Base-by-base conservation (phyloP, 768 basidiomycete genomes). In the Termitomyces sp. region DNA sequence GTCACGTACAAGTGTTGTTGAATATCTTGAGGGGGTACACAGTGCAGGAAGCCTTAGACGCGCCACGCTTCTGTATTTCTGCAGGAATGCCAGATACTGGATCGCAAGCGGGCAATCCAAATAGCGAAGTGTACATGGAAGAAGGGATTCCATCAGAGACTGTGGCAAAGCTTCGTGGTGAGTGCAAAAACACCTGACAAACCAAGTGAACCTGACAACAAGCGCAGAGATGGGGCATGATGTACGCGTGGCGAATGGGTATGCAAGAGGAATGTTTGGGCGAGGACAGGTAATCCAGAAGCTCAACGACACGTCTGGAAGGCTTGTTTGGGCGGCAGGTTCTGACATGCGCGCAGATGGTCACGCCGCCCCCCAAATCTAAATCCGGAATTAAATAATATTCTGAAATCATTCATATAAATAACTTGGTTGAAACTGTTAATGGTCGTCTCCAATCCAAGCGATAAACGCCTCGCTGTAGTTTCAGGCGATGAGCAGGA, bases 61-160 rank as follows among this genome's bases (percentile, higher is more conserved):
- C 94, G 0, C 96, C 95, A 9, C 85, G 96, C 15, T 97, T 98
- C 75, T 98, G 95, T 68, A 98, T 98, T 57, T 94, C 93, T 15
- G 83, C 92, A 18, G 90, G 89, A 26, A 80, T 79, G 56, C 88
- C 91, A 0, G 85, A 88, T 60, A 66, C 80, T 2, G 71, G 75
- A 9, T 77, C 76, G 9, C 69, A 72, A 26, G 85, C 85, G 0
- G 86, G 86, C 4, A 85, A 89, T 67, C 79, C 84, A 42, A 91
- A 92, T 66, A 88, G 90, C 61, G 87, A 90, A 62, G 87, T 98
- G 6, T 94, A 87, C 71, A 83, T 98, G 56, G 96, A 98, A 72
- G 93, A 94, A 34, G 88, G 84, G 0, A 87, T 96, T 54, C 64
- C 84, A 22, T 66, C 71, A 15, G 78, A 82, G 29, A 88, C 85